Conservation (phyloP, 768 basidiomycete genomes). For the Gautieria morchelliformis region DNA sequence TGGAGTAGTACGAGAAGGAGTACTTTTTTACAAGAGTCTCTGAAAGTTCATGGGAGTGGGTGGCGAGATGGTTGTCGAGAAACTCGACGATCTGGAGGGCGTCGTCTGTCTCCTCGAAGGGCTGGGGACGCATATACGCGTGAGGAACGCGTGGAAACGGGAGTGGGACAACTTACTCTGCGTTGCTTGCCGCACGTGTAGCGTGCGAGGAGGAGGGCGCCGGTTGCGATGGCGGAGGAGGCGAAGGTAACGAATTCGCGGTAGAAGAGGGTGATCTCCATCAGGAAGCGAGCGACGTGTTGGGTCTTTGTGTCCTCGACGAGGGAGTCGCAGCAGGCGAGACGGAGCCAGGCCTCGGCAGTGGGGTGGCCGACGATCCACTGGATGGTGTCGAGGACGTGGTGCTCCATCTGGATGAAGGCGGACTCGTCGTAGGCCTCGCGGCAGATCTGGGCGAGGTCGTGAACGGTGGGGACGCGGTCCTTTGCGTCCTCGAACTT, state of each 20-base stretch:
- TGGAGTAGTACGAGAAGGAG: conserved; percentile 93
- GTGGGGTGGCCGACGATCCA: conserved; percentile 98
- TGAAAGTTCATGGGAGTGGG: conserved; percentile 86
- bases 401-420: conserved; percentile 98
- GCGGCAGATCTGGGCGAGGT: conserved; percentile 90
- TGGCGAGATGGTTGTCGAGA: conserved; percentile 78
- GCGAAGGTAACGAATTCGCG: conserved; percentile 85
- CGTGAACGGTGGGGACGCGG: conserved; percentile 91
- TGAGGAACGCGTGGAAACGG: neutral
- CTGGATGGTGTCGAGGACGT: conserved; percentile 90
- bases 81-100: conserved; percentile 76
- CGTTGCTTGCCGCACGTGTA: conserved; percentile 78
- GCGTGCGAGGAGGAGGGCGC: conserved; percentile 79
- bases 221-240: conserved; percentile 84
- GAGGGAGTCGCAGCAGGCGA: conserved; percentile 64
- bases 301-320: conserved; percentile 86
- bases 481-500: conserved; percentile 99
- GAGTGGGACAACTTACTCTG: conserved; percentile 34
- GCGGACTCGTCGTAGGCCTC: conserved; percentile 96
- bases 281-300: conserved; percentile 92
- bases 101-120: conserved; percentile 72
- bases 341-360: conserved; percentile 92
- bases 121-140: conserved; percentile 12
- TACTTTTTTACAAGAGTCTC: conserved; percentile 98
- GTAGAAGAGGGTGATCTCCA: conserved; percentile 99